phyloP scores from a whole-genome alignment of 306 rosid genomes.

The Astragalus glycyphyllos region DNA sequence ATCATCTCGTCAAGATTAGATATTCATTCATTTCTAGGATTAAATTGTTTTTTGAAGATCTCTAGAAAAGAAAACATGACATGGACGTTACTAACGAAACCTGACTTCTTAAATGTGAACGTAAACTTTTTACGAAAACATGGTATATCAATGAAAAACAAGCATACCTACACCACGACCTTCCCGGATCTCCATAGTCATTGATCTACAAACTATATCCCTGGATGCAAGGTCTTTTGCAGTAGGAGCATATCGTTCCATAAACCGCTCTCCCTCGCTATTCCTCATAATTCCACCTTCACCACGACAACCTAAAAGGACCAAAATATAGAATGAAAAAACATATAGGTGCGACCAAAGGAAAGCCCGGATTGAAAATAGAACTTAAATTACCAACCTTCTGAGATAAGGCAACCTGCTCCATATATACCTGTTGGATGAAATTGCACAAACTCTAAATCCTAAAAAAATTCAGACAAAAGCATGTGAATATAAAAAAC shows the following conservation, averaged over 20 bases:
- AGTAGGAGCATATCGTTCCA: conserved; percentile 99
- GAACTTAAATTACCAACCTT: conserved; percentile 61
- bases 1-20: background rate
- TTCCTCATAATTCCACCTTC: conserved; percentile 98
- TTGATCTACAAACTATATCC: conserved; percentile 93
- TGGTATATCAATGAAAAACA: conserved; percentile 20
- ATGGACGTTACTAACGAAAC: too few species aligned
- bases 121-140: conserved; percentile 11
- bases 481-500: conserved; percentile 22
- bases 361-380: conserved; percentile 21
- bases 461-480: conserved; percentile 56
- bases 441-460: conserved; percentile 96
- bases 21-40: conserved; percentile 8
- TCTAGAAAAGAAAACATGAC: conserved; percentile 14
- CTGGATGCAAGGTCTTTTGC: conserved; percentile 99
- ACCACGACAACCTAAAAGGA: conserved; percentile 85
- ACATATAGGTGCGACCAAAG: conserved; percentile 36
- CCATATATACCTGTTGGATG: conserved; percentile 99
- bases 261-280: conserved; percentile 96
- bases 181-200: conserved; percentile 98
- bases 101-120: conserved; percentile 1
- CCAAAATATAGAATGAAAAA: conserved; percentile 43
- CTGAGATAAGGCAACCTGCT: conserved; percentile 97
- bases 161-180: conserved; percentile 96
- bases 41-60: background rate